Evolutionary conservation across 148 eudicot species (phyloP), one percentile per base, ranked within the genome.

Genomic region (Cornus controversa): DNA sequence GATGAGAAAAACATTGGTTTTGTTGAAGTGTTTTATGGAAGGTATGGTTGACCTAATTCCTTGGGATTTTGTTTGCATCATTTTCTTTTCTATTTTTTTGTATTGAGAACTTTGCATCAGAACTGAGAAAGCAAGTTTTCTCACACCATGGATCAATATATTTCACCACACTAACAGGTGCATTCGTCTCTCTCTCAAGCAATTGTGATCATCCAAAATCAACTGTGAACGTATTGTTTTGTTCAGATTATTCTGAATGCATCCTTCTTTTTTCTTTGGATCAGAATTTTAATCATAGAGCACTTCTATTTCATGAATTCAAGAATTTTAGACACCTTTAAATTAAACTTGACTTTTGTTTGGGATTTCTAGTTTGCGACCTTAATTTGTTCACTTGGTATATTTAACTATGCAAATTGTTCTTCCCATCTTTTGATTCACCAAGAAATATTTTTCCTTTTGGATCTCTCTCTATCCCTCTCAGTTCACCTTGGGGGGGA

Each of bases 11-110:
- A 80, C 67, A 76, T 81, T 75, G 82, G 83, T 77, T 89, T 90
- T 72, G 69, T 90, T 53, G 84, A 81, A 66, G 79, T 86, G 71
- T 79, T 94, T 64, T 80, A 88, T 67, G 97, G 92, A 83, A 89
- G 91, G 93, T 88, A 74, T 65, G 24, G 73, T 29, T 73, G 42
- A 37, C 62, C 47, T 26, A 34, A 60, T 67, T 70, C 40, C 10
- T n/a, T 14, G 27, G 25, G 34, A 31, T 9, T 40, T 40, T 40
- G 45, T 40, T 20, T 54, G 60, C 45, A 29, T 29, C 27, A 66
- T 34, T 25, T 78, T 62, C 58, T 3, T 27, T 18, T 20, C 10
- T 20, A 8, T 2, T 63, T 37, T 63, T 28, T 22, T 8, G 69
- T 18, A 29, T 36, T 22, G 31, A 14, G 68, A 36, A 8, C n/a